Conservation (phyloP, 78 protist species). For the Pelomyxa schiedti region DNA sequence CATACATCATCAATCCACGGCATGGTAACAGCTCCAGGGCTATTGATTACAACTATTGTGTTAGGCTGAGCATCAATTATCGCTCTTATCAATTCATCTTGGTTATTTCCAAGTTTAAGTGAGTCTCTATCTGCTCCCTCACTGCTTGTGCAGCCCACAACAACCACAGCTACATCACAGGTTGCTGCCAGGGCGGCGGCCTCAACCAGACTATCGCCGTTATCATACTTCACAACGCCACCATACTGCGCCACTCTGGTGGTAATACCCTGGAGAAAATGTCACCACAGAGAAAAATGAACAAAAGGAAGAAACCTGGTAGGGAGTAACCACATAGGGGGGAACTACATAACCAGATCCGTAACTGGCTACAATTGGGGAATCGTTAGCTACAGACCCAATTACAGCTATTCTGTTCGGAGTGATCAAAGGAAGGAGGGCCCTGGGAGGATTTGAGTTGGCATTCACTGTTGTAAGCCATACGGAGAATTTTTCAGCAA, state of each 20-base stretch:
- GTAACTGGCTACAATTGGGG: slow-evolving; percentile 3
- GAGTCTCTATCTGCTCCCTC: slow-evolving; percentile 31
- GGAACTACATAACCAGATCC: slow-evolving; percentile 24
- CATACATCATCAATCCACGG: slow-evolving; percentile 43
- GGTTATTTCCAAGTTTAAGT: background rate
- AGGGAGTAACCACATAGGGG: background rate
- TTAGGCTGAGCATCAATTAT: background rate
- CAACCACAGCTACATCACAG: slow-evolving; percentile 21
- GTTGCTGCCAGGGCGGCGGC: no score
- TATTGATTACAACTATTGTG: background rate
- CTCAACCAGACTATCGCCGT: no score
- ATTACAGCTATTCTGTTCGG: slow-evolving; percentile 24
- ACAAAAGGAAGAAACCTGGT: no score
- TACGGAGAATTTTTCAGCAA: slow-evolving; percentile 44
- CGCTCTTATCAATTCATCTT: background rate
- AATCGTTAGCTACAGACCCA: background rate
- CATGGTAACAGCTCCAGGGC: slow-evolving; percentile 43
- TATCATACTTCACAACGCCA: no score
- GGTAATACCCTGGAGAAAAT: no score
- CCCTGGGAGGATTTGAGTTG: no score
- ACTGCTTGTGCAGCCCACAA: background rate
- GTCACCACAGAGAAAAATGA: background rate
- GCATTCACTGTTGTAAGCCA: no score
- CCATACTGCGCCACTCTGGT: no score
- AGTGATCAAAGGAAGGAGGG: no score